Evolutionary conservation across 192 early-diverging fungal species (phyloP).

Genomic region (Coemansia sp.): DNA sequence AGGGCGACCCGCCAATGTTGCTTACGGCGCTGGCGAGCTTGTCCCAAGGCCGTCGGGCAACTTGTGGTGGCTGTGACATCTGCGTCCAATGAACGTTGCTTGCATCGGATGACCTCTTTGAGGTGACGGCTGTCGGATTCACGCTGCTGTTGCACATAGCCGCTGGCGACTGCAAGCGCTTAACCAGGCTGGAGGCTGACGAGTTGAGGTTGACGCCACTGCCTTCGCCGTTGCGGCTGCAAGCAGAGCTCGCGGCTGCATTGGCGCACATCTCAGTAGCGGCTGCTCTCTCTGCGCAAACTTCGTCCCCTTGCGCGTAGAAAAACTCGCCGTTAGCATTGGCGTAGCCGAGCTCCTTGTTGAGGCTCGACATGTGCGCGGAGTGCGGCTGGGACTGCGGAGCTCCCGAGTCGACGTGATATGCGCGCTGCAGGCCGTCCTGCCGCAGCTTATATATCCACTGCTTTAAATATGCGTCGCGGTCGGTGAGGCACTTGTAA

Average conservation of each 20-base stretch:
- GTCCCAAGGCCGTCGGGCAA: not conserved
- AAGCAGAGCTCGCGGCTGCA: not conserved
- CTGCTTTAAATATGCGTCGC: constrained; percentile 14
- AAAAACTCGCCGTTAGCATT: not conserved
- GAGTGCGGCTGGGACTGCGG: not conserved
- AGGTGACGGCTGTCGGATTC: not conserved
- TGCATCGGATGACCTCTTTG: not conserved
- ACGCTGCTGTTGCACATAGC: not conserved
- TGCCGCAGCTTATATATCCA: constrained; percentile 32
- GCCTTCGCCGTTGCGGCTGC: not conserved
- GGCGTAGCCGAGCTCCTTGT: not conserved
- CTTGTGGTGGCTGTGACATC: not conserved
- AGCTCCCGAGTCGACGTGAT: constrained; percentile 13
- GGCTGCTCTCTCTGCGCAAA: not conserved
- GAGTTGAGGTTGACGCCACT: not conserved
- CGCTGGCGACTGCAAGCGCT: not conserved
- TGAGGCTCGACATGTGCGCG: not conserved
- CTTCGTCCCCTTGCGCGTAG: not conserved
- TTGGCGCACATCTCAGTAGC: not conserved
- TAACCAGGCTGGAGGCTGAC: not conserved
- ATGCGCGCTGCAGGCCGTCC: constrained; percentile 35
- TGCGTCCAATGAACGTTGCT: not conserved
- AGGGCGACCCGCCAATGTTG: not conserved
- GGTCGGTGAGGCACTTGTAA: constrained; percentile 24
- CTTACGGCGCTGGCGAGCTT: not conserved